Conservation (phyloP, 2,329 filamentous ascomycete genomes). For the Colletotrichum endophyticum region DNA sequence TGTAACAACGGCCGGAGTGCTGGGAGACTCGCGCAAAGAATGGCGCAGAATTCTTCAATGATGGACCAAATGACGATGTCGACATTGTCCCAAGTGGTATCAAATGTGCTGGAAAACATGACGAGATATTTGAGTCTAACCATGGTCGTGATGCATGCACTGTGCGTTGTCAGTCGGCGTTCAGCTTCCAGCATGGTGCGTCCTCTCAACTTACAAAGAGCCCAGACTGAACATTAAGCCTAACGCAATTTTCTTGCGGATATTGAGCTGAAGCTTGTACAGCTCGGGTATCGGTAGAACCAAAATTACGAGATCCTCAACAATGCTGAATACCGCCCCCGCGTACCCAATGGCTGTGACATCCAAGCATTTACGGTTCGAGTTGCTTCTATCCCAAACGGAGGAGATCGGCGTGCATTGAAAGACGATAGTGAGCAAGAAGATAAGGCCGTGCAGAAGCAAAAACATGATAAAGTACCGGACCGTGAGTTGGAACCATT, state of each 20-base stretch:
- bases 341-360: conserved; percentile 69
- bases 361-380: conserved; percentile 55
- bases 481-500: conserved; percentile 21
- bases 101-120: conserved; percentile 12
- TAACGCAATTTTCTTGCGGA: conserved; percentile 69
- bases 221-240: conserved; percentile 71
- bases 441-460: conserved; percentile 22
- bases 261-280: conserved; percentile 64
- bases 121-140: conserved; percentile 22
- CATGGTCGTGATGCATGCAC: conserved; percentile 24
- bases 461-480: conserved; percentile 17
- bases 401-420: conserved; percentile 23
- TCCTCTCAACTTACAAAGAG: conserved; percentile 60
- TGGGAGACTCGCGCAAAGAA: conserved; percentile 46
- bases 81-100: conserved; percentile 33
- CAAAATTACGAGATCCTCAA: conserved; percentile 71
- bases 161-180: background rate
- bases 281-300: conserved; percentile 69
- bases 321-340: conserved; percentile 71
- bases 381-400: conserved; percentile 20
- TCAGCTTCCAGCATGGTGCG: background rate
- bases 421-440: conserved; percentile 24
- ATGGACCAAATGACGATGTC: conserved; percentile 36
- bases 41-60: conserved; percentile 37
- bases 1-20: conserved; percentile 43